Percentiles rank a stretch among this genome's conserved stretches.
Conservation (phyloP, 257 asterid species). For the Eustoma russellianum region DNA sequence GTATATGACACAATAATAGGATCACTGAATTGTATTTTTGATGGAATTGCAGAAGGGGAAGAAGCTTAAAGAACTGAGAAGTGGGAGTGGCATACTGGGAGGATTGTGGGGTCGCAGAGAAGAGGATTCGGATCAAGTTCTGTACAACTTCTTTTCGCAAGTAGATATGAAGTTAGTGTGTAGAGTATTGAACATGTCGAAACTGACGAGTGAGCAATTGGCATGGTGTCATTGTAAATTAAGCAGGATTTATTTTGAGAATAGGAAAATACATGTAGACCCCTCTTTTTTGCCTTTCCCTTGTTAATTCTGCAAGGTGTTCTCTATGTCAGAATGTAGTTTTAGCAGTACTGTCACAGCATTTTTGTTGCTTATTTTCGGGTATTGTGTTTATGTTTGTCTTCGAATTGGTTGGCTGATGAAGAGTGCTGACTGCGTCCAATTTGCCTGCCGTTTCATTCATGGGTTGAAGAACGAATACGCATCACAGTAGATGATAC, state of each 20-base stretch:
- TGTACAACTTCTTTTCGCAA: constrained; percentile 55
- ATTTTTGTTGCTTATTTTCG: too few species aligned
- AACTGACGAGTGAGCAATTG: constrained; percentile 57
- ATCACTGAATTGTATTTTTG: too few species aligned
- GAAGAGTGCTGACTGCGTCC: too few species aligned
- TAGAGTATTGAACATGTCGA: constrained; percentile 70
- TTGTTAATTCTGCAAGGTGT: constrained; percentile 22
- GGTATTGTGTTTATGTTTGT: too few species aligned
- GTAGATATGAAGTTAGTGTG: constrained; percentile 75
- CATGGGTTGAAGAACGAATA: too few species aligned
- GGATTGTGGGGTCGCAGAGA: constrained; percentile 37
- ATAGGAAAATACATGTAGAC: constrained; percentile 55
- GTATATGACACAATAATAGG: too few species aligned
- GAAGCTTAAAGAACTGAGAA: constrained; percentile 67
- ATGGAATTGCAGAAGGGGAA: constrained; percentile 63
- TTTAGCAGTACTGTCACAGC: too few species aligned
- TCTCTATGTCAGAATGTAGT: too few species aligned
- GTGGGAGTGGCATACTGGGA: constrained; percentile 66
- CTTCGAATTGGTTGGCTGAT: too few species aligned
- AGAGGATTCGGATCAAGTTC: constrained; percentile 60
- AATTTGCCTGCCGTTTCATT: too few species aligned
- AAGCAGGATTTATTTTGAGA: constrained; percentile 51
- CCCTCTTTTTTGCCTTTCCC: constrained; percentile 84
- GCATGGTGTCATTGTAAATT: constrained; percentile 73
- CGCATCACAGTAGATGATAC: too few species aligned